A percentile compares a stretch with the other conserved stretches of the same genome.
Evolutionary conservation across 768 basidiomycete genomes (phyloP).

Genomic region (Termitomyces sp.): DNA sequence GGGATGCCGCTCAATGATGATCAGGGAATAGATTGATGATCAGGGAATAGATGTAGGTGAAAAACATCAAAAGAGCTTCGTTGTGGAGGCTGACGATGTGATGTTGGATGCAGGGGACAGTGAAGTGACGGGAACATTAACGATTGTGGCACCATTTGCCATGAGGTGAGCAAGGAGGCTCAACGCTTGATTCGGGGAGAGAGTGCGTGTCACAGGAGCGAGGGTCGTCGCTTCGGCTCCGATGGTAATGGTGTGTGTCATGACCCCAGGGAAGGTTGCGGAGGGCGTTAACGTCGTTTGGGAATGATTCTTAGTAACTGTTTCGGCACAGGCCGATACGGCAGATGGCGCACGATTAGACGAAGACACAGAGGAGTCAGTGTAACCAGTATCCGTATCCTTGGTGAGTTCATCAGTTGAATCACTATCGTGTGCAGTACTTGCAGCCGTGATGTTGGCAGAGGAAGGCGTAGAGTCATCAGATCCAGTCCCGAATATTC

Average conservation of each 20-base stretch:
- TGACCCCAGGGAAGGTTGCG: conserved; percentile 5
- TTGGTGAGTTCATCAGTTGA: background rate
- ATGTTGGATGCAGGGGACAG: background rate
- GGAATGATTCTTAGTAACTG: background rate
- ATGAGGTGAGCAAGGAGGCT: conserved; percentile 32
- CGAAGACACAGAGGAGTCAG: background rate
- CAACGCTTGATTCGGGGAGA: conserved; percentile 37
- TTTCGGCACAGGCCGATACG: background rate
- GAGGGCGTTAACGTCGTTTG: conserved; percentile 1
- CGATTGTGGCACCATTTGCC: conserved; percentile 18
- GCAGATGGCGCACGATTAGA: background rate
- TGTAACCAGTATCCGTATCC: background rate
- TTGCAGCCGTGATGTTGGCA: conserved; percentile 12
- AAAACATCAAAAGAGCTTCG: too few species aligned
- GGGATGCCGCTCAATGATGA: too few species aligned
- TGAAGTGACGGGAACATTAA: background rate
- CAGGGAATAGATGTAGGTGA: too few species aligned
- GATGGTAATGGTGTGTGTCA: conserved; percentile 29
- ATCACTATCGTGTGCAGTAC: background rate
- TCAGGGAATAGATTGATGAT: too few species aligned
- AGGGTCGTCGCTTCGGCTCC: conserved; percentile 21
- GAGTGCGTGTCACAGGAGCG: conserved; percentile 31
- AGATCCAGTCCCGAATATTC: conserved; percentile 22
- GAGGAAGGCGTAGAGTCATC: background rate
- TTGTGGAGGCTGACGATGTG: background rate